Evolutionary conservation across 1,139 yeast genomes (phyloP), one percentile per base, ranked within the genome.

Genomic region (Magnusiomyces sp.): DNA sequence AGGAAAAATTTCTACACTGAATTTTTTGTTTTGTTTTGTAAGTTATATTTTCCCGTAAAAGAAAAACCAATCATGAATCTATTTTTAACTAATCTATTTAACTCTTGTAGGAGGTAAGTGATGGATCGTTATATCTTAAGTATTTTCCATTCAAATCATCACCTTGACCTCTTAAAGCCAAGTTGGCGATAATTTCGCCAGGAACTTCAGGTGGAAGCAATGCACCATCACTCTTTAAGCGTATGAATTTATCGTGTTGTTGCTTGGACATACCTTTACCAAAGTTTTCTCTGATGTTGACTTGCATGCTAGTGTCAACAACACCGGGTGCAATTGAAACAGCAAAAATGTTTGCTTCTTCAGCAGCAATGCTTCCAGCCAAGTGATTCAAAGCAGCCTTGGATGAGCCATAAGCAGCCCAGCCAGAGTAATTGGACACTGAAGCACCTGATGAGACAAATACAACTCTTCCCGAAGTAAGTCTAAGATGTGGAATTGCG

Each of bases 251-350:
- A 50, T 77, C 67, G 56, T 77, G 73, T 10, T 77, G 73, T 17
- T 74, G 79, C 0, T 72, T 68, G 0, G 73, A 69, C 95, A 88
- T 87, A 37, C 44, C 44, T 34, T n/a, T 23, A 3, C 10, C 53
- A 58, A 64, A 66, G 40, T 62, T 68, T 23, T 77, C 81, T 60
- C 97, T 77, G 51, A 90, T 88, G 52, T 78, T 81, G 11, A 60
- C 62, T 68, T 90, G 97, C 97, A 90, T 90, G 19, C 71, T 72
- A 0, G 97, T 89, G 62, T 85, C 88, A 1, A 90, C 97, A 1
- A 87, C 95, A 2, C 97, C 97, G 0, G 97, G 97, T 2, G 95
- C 96, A 23, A 90, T 74, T 0, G 95, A 73, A 10, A 87, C 69
- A 2, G 85, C 72, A 45, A 71, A 70, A 19, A 89, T 70, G 0